phyloP scores from a whole-genome alignment of 192 early-diverging fungal genomes.

The Linnemannia hyalina region DNA sequence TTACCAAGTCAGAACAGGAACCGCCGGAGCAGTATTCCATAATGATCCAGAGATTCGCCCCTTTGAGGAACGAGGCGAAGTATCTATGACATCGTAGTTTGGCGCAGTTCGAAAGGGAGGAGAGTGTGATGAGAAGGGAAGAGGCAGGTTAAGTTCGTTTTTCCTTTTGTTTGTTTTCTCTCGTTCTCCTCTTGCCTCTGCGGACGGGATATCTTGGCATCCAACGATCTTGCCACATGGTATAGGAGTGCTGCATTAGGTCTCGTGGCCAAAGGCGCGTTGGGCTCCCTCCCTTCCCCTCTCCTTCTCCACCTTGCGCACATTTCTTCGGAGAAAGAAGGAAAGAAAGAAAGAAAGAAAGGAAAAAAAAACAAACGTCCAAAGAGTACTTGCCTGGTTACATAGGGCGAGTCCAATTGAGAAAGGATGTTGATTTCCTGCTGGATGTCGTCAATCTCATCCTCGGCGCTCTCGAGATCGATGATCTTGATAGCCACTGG shows the following conservation, averaged over 20 bases:
- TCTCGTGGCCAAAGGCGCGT: background rate
- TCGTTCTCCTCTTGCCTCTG: background rate
- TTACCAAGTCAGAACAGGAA: constrained; percentile 92
- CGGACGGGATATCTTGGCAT: background rate
- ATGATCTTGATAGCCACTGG: constrained; percentile 98
- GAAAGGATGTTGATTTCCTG: constrained; percentile 97
- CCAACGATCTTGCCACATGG: constrained; percentile 6
- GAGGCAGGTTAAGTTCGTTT: background rate
- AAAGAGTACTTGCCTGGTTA: constrained; percentile 70
- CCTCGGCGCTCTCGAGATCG: constrained; percentile 95
- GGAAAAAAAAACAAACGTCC: background rate
- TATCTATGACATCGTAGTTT: constrained; percentile 66
- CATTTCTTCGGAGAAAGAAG: background rate
- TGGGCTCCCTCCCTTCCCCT: background rate
- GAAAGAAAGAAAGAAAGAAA: constrained; percentile 9
- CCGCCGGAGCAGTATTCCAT: constrained; percentile 98
- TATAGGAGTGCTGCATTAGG: background rate
- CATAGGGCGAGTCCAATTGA: constrained; percentile 89
- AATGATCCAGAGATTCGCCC: constrained; percentile 94
- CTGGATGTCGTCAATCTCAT: constrained; percentile 99
- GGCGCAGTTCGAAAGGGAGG: background rate
- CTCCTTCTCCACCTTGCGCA: background rate
- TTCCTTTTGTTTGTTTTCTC: background rate
- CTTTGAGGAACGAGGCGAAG: constrained; percentile 92
- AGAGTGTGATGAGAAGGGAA: background rate